These are phyloP conservation scores for Penicillium nordicum DNA, from an alignment of 2,329 filamentous ascomycete genomes.

Conservation along the genomic window DNA sequence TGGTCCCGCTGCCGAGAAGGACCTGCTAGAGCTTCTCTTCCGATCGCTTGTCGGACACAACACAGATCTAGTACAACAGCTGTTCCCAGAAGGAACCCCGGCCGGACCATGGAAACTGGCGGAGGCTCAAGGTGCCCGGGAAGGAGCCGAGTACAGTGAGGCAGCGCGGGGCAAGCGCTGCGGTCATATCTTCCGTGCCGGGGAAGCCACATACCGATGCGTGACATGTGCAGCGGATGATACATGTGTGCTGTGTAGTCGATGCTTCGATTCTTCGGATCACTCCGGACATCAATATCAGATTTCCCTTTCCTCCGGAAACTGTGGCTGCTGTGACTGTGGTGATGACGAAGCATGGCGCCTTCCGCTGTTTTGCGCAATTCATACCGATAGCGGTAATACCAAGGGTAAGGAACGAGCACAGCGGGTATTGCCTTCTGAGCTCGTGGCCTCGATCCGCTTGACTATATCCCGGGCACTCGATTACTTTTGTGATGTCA, in stretches of 20 bases:
- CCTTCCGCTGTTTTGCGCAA: conserved; percentile 77
- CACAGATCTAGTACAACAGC: conserved; percentile 67
- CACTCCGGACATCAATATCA: conserved; percentile 90
- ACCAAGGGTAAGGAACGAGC: conserved; percentile 50
- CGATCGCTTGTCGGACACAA: conserved; percentile 76
- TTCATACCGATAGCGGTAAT: conserved; percentile 67
- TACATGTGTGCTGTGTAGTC: conserved; percentile 89
- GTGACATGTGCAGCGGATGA: conserved; percentile 92
- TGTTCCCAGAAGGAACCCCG: conserved; percentile 76
- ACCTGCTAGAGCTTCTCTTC: conserved; percentile 78
- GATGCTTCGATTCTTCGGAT: conserved; percentile 92
- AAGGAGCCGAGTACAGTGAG: conserved; percentile 92
- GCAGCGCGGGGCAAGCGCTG: conserved; percentile 89
- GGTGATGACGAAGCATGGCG: conserved; percentile 95
- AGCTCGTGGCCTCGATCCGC: conserved; percentile 72
- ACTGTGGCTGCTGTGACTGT: conserved; percentile 95
- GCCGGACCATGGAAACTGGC: conserved; percentile 68
- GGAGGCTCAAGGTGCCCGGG: conserved; percentile 84
- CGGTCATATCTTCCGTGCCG: conserved; percentile 93
- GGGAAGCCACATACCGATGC: conserved; percentile 91
- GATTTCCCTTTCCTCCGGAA: conserved; percentile 81
- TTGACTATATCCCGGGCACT: conserved; percentile 82
- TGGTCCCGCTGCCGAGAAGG: conserved; percentile 63
- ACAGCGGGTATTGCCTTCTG: conserved; percentile 68
- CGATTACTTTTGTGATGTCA: conserved; percentile 96